Evolutionary conservation across 2,329 filamentous ascomycete genomes (phyloP).

Genomic region (Botryotinia globosa): DNA sequence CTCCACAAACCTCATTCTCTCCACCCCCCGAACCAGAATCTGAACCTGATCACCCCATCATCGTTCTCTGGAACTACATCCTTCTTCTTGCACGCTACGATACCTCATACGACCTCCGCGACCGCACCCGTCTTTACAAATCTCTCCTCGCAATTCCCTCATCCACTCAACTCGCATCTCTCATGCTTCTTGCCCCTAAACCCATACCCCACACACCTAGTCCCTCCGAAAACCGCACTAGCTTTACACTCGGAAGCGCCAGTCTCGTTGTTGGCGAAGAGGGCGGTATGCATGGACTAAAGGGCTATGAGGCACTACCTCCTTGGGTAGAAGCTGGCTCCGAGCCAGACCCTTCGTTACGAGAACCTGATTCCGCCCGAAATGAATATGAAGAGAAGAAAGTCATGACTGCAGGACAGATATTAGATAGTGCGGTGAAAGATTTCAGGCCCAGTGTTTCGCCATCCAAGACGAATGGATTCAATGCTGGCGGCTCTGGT

Average conservation of each 20-base stretch:
- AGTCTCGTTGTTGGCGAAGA: slow-evolving; percentile 80
- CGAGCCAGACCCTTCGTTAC: slow-evolving; percentile 73
- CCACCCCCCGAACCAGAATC: slow-evolving; percentile 23
- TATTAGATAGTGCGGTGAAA: slow-evolving; percentile 56
- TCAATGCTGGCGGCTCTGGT: slow-evolving; percentile 28
- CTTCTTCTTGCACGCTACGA: slow-evolving; percentile 87
- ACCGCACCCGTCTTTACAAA: slow-evolving; percentile 85
- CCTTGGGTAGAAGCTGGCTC: slow-evolving; percentile 78
- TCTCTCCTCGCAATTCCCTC: slow-evolving; percentile 73
- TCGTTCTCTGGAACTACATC: slow-evolving; percentile 79
- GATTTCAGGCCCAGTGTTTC: slow-evolving; percentile 37
- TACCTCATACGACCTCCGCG: slow-evolving; percentile 89
- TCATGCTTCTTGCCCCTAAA: slow-evolving; percentile 91
- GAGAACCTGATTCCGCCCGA: slow-evolving; percentile 54
- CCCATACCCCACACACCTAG: slow-evolving; percentile 88
- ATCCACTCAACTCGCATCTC: slow-evolving; percentile 76
- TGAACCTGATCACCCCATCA: slow-evolving; percentile 61
- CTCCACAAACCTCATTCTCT: slow-evolving; percentile 25
- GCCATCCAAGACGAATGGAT: slow-evolving; percentile 50
- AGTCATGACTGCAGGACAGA: slow-evolving; percentile 57
- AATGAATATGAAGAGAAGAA: slow-evolving; percentile 42
- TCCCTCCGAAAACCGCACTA: slow-evolving; percentile 78
- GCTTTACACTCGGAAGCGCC: slow-evolving; percentile 76
- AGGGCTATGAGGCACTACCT: slow-evolving; percentile 76
- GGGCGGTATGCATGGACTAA: slow-evolving; percentile 68